A percentile compares a stretch with the other conserved stretches of the same genome.
Conservation (phyloP, 2,329 filamentous ascomycete species). For the Beauveria caledonica region DNA sequence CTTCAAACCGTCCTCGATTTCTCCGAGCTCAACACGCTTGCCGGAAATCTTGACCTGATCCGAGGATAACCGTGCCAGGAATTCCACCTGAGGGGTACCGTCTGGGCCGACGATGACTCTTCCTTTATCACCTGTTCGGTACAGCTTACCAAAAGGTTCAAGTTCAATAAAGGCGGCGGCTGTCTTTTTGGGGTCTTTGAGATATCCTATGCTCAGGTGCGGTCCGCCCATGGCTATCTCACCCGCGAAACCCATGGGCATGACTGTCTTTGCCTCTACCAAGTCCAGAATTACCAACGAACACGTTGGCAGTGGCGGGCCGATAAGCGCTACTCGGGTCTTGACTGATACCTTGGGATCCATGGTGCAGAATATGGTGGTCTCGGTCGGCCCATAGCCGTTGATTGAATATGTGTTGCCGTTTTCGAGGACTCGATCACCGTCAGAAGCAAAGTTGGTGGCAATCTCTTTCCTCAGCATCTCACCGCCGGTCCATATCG, state of each 20-base stretch:
- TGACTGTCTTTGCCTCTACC: not conserved
- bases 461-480: conserved; percentile 1
- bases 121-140: not conserved
- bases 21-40: not conserved
- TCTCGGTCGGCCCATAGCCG: not conserved
- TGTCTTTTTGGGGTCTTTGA: not conserved
- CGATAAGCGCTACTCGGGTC: not conserved
- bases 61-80: not conserved
- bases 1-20: not conserved
- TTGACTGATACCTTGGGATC: not conserved
- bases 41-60: not conserved
- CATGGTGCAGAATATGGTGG: not conserved
- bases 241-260: not conserved
- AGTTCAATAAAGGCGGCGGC: not conserved
- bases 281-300: not conserved
- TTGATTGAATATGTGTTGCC: not conserved
- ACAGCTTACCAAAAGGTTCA: conserved; percentile 1
- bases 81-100: not conserved
- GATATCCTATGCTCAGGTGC: not conserved
- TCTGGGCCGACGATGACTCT: not conserved
- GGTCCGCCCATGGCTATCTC: not conserved
- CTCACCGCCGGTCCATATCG: not conserved
- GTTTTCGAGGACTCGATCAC: not conserved
- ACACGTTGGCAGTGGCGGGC: not conserved
- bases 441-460: not conserved